A percentile compares a stretch with the other conserved stretches of the same genome.
These are phyloP conservation scores for Suillus subaureus DNA, from an alignment of 768 basidiomycete genomes.

Conservation along the genomic window DNA sequence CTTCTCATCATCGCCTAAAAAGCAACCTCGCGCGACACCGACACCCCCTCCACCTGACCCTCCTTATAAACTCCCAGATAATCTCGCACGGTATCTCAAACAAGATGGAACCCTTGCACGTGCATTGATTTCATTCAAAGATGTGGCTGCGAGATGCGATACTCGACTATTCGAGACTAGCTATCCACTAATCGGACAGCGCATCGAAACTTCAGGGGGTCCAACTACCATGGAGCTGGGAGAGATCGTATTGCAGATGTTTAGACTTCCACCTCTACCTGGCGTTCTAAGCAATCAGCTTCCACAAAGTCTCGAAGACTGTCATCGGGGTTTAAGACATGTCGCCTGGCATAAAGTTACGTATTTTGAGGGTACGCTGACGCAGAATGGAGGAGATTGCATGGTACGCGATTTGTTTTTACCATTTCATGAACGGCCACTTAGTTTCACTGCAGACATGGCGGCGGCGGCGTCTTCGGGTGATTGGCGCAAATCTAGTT, in stretches of 20 bases:
- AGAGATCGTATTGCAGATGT: conserved; percentile 87
- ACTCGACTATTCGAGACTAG: conserved; percentile 82
- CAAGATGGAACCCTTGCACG: conserved; percentile 88
- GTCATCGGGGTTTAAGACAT: conserved; percentile 82
- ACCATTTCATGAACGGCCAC: not conserved
- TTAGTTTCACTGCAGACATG: conserved; percentile 55
- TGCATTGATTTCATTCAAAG: conserved; percentile 87
- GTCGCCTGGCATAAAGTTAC: conserved; percentile 94
- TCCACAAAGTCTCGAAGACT: conserved; percentile 93
- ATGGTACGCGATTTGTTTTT: conserved; percentile 56
- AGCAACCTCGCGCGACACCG: conserved; percentile 55
- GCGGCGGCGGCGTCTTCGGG: conserved; percentile 80
- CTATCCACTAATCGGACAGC: conserved; percentile 80
- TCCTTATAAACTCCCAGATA: conserved; percentile 60
- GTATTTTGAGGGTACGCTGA: conserved; percentile 90
- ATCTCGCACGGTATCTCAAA: conserved; percentile 80
- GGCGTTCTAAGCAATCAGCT: conserved; percentile 76
- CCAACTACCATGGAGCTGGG: conserved; percentile 75
- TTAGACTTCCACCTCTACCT: conserved; percentile 87
- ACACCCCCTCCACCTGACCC: conserved; percentile 33
- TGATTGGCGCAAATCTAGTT: conserved; percentile 84
- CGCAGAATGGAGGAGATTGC: conserved; percentile 94
- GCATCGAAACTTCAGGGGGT: conserved; percentile 51
- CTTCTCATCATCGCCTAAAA: conserved; percentile 73
- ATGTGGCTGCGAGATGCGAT: conserved; percentile 81